Evolutionary conservation across 2,329 filamentous ascomycete genomes (phyloP).

Genomic region (Exophiala xenobiotica): DNA sequence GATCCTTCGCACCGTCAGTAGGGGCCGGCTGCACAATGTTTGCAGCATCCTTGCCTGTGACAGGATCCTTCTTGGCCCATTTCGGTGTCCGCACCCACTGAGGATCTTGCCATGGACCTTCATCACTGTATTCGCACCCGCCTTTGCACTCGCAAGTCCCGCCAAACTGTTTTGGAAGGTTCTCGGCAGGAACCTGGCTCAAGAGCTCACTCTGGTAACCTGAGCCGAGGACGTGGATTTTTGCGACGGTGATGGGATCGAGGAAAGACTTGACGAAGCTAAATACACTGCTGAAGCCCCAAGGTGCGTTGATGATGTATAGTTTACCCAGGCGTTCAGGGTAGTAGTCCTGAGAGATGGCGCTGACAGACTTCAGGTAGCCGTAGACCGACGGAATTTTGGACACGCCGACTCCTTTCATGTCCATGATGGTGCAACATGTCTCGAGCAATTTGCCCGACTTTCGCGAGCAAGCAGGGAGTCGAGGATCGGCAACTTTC

Average conservation of each 20-base stretch:
- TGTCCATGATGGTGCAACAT: slow-evolving; percentile 96
- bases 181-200: slow-evolving; percentile 81
- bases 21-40: slow-evolving; percentile 22
- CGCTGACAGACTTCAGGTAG: slow-evolving; percentile 81
- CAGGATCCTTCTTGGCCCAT: slow-evolving; percentile 39
- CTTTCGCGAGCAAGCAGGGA: slow-evolving; percentile 94
- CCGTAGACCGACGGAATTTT: slow-evolving; percentile 82
- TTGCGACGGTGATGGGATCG: slow-evolving; percentile 92
- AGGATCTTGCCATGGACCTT: slow-evolving; percentile 73
- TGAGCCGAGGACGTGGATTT: slow-evolving; percentile 86
- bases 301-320: slow-evolving; percentile 97
- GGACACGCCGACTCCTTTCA: slow-evolving; percentile 85
- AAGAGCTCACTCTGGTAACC: slow-evolving; percentile 82
- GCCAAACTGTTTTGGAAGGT: slow-evolving; percentile 82
- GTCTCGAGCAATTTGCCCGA: slow-evolving; percentile 87
- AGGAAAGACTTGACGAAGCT: slow-evolving; percentile 86
- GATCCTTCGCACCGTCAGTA: slow-evolving; percentile 20
- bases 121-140: slow-evolving; percentile 83
- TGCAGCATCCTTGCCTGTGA: slow-evolving; percentile 22
- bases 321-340: slow-evolving; percentile 93
- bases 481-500: slow-evolving; percentile 85
- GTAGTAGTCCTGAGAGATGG: slow-evolving; percentile 98
- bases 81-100: slow-evolving; percentile 47
- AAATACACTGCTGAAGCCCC: slow-evolving; percentile 89
- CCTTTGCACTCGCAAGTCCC: slow-evolving; percentile 78